These are phyloP conservation scores for Termitomyces sp. DNA, from an alignment of 768 basidiomycete species.

Conservation along the genomic window DNA sequence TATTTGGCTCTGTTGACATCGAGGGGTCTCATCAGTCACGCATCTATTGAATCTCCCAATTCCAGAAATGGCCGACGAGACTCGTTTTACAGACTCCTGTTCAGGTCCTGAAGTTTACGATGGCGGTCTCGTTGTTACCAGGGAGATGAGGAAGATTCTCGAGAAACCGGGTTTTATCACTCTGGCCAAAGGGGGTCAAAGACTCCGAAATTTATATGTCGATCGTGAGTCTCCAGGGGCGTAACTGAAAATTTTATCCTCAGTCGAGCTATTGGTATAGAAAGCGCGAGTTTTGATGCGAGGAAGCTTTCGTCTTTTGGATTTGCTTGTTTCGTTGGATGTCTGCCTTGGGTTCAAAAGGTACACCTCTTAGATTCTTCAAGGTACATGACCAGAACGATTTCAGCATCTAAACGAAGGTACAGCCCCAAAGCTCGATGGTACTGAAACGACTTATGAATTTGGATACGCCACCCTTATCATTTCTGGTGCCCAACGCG, in stretches of 20 bases:
- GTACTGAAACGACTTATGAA: slow-evolving; percentile 36
- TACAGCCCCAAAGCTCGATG: slow-evolving; percentile 30
- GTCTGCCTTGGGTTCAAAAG: slow-evolving; percentile 10
- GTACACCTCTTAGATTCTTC: slow-evolving; percentile 11
- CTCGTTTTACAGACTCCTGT: not conserved
- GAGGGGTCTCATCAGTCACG: not conserved
- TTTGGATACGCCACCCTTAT: slow-evolving; percentile 36
- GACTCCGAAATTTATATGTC: slow-evolving; percentile 22
- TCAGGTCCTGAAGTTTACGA: not conserved
- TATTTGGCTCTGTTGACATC: not conserved
- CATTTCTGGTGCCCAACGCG: slow-evolving; percentile 35
- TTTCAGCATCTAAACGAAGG: not conserved
- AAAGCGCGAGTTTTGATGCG: slow-evolving; percentile 19
- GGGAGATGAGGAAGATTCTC: slow-evolving; percentile 22
- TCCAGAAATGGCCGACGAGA: not conserved
- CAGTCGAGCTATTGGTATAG: slow-evolving; percentile 7
- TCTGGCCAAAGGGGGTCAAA: slow-evolving; percentile 19
- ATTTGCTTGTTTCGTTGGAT: slow-evolving; percentile 21
- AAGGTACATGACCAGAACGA: not conserved
- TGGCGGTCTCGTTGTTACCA: slow-evolving; percentile 24
- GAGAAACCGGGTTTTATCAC: slow-evolving; percentile 22
- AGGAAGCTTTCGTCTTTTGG: slow-evolving; percentile 23
- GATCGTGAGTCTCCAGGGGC: slow-evolving; percentile 13
- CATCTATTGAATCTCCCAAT: too few species aligned
- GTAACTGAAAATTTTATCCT: not conserved